A percentile compares a stretch with the other conserved stretches of the same genome.
These are phyloP conservation scores for Schizosaccharomyces japonicus DNA, from an alignment of 805 yeast species.

Conservation along the genomic window DNA sequence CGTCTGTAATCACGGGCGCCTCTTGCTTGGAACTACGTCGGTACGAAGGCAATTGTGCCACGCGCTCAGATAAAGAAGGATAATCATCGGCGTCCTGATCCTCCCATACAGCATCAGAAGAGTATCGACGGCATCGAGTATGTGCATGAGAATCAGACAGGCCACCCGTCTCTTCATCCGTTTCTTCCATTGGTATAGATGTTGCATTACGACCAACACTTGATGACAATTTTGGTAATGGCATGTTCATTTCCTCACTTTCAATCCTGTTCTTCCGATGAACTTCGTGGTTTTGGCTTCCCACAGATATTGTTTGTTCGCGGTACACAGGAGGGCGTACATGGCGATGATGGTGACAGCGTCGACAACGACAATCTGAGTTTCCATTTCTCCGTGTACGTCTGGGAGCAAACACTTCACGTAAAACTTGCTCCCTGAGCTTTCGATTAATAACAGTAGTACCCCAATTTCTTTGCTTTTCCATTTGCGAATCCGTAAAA, in stretches of 20 bases:
- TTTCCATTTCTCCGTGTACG: too few species aligned
- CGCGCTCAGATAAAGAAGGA: background rate
- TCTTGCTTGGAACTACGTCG: background rate
- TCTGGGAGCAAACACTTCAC: slow-evolving; percentile 44
- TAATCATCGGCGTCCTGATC: background rate
- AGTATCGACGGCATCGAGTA: background rate
- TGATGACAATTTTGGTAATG: too few species aligned
- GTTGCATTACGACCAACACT: too few species aligned
- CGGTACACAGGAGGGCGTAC: too few species aligned
- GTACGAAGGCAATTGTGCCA: background rate
- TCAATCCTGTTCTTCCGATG: too few species aligned
- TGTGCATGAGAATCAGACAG: too few species aligned
- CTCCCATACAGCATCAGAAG: slow-evolving; percentile 3
- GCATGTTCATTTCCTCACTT: too few species aligned
- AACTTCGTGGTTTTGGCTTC: too few species aligned
- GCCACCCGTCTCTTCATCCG: background rate
- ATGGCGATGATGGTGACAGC: too few species aligned
- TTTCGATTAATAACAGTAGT: slow-evolving; percentile 50
- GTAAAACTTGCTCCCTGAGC: slow-evolving; percentile 42
- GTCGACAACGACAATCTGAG: too few species aligned
- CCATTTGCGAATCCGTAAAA: background rate
- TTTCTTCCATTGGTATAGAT: slow-evolving; percentile 1
- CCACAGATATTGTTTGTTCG: too few species aligned
- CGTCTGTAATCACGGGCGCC: background rate
- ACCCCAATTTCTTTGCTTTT: slow-evolving; percentile 18